Conservation (phyloP, 2,329 filamentous ascomycete species). For the Colletotrichum sojae region DNA sequence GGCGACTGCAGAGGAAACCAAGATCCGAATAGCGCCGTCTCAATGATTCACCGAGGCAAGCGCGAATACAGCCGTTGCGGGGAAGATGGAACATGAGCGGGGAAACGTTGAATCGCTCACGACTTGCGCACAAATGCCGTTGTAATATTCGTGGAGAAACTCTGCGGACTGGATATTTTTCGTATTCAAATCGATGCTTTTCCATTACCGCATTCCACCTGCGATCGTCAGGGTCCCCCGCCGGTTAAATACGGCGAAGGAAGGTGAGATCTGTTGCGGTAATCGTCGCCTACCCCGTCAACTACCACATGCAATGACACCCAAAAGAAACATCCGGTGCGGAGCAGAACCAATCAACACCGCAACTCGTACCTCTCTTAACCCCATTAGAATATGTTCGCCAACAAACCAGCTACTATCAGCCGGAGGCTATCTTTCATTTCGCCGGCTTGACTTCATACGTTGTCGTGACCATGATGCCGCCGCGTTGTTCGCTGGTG, state of each 20-base stretch:
- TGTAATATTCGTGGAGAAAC: constrained; percentile 20
- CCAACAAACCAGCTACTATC: neutral
- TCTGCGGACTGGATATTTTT: no score
- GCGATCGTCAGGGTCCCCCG: neutral
- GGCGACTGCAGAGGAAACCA: neutral
- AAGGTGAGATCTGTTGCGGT: no score
- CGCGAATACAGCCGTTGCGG: neutral
- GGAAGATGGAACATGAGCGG: constrained; percentile 4
- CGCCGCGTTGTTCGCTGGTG: constrained; percentile 12
- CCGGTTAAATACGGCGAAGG: neutral
- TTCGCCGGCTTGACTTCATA: constrained; percentile 28
- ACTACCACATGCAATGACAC: no score
- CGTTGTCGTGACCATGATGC: constrained; percentile 29
- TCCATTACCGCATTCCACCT: neutral
- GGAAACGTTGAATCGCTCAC: neutral
- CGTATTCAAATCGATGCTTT: neutral
- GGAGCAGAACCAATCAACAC: no score
- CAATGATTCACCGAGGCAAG: neutral
- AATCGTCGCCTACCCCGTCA: no score
- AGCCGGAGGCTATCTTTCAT: neutral
- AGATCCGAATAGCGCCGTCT: neutral
- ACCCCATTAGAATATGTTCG: neutral
- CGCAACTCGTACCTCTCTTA: no score
- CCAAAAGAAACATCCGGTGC: no score
- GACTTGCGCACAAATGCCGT: neutral